Percentiles rank a stretch among this genome's conserved stretches.
These are phyloP conservation scores for Helicocarpus griseus DNA, from an alignment of 2,329 filamentous ascomycete genomes.

Conservation along the genomic window DNA sequence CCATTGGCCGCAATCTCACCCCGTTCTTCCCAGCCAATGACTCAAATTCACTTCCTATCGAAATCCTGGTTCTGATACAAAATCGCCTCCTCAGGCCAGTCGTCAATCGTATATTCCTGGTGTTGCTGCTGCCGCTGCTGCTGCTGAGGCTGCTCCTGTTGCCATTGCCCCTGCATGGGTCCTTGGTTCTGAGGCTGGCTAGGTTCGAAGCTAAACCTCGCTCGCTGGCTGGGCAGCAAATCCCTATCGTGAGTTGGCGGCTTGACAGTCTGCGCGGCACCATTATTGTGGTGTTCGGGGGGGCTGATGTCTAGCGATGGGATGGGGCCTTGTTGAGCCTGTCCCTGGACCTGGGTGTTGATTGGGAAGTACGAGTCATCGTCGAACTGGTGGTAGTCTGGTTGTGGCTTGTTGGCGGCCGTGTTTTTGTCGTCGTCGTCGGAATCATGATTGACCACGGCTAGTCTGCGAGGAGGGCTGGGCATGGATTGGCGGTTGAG, in stretches of 20 bases:
- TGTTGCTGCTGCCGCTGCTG: constrained; percentile 7
- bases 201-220: constrained; percentile 15
- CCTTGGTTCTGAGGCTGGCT: background rate
- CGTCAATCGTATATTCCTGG: constrained; percentile 19
- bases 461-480: background rate
- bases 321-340: constrained; percentile 1
- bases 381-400: background rate
- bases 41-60: background rate
- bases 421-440: background rate
- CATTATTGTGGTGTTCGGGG: background rate
- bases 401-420: background rate
- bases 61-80: constrained; percentile 24
- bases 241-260: constrained; percentile 17
- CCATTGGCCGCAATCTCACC: background rate
- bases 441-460: background rate
- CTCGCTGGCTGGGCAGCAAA: constrained; percentile 24
- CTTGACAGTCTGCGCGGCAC: background rate
- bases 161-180: background rate
- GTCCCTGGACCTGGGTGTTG: background rate
- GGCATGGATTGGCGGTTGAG: background rate
- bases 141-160: background rate
- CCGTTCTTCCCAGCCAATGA: no score
- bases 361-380: background rate
- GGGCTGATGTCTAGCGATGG: constrained; percentile 7
- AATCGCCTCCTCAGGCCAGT: constrained; percentile 34